Evolutionary conservation across 129 eudicot genomes (phyloP), one percentile per base, ranked within the genome.

Genomic region (Artemisia tridentata): DNA sequence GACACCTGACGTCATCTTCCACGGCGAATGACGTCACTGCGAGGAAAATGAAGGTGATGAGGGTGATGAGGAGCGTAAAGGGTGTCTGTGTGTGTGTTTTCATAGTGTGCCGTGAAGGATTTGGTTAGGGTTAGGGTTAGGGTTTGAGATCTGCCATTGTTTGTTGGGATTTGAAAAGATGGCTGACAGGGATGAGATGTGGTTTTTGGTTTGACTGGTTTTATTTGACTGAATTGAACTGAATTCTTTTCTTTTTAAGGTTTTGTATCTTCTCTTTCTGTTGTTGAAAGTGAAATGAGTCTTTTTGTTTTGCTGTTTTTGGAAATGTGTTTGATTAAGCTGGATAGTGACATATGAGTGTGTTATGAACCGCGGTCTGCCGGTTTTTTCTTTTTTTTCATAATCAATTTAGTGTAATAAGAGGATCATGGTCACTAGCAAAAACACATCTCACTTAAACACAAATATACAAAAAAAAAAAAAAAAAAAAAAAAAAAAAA

Each of bases 1-100:
- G 78, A 65, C 96, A 89, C 8, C 79, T 62, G 31, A 84, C 81
- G 46, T 89, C 96, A 69, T 89, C 96, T 72, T 89, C 92, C 25
- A 79, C 65, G 72, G 91, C 75, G 79, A 67, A 45, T 38, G 45
- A 38, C 10, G 45, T 8, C 45, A 38, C 45, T 62, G 69, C 53
- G 38, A 8, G 51, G 49, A 51, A 16, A 59, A 29, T 17, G 62
- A 25, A 23, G 53, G 60, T 18, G 53, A 17, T 9, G 50, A 15
- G 3, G 74, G 20, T 17, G 77, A 63, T 5, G 67, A 76, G 1
- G 65, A 41, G 20, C 2, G 27, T 15, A 20, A 43, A 9, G 63
- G 16, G 69, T 20, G 47, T 21, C 29, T 25, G 65, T 5, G 65
- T 27, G 12, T 20, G 63, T 56, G 25, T 4, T 57, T 54, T 66